phyloP scores from a whole-genome alignment of 2,329 filamentous ascomycete genomes.

The Scortechinia acanthostroma region DNA sequence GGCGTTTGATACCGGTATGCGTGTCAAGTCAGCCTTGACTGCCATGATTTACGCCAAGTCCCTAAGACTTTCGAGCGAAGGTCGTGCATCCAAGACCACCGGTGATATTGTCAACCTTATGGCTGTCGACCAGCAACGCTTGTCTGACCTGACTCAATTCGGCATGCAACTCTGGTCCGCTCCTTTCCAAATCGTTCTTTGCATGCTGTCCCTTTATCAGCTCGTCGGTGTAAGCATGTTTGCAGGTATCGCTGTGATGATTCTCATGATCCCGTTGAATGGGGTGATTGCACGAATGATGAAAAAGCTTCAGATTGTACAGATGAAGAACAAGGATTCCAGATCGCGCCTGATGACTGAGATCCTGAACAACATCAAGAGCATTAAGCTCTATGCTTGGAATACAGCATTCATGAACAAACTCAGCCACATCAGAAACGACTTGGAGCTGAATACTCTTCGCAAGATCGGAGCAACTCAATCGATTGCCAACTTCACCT shows the following conservation, averaged over 20 bases:
- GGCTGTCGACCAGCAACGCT: slow-evolving; percentile 68
- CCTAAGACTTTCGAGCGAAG: slow-evolving; percentile 64
- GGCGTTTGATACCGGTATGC: slow-evolving; percentile 71
- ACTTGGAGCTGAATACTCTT: slow-evolving; percentile 65
- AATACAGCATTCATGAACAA: slow-evolving; percentile 70
- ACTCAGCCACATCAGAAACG: slow-evolving; percentile 67
- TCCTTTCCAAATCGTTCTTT: slow-evolving; percentile 67
- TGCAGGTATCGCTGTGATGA: slow-evolving; percentile 67
- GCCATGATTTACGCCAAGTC: slow-evolving; percentile 67
- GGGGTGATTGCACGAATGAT: slow-evolving; percentile 65
- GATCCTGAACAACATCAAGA: slow-evolving; percentile 75
- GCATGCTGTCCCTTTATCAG: slow-evolving; percentile 68
- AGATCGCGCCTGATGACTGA: slow-evolving; percentile 69
- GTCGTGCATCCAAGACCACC: slow-evolving; percentile 61
- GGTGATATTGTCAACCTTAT: slow-evolving; percentile 76
- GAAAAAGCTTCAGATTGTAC: slow-evolving; percentile 65
- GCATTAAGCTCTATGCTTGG: slow-evolving; percentile 75
- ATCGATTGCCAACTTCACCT: slow-evolving; percentile 70
- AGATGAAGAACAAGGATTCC: slow-evolving; percentile 75
- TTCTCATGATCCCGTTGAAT: slow-evolving; percentile 71
- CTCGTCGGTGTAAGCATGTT: slow-evolving; percentile 68
- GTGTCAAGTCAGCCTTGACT: slow-evolving; percentile 63
- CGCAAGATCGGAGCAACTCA: slow-evolving; percentile 70
- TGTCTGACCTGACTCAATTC: slow-evolving; percentile 68
- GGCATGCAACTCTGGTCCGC: slow-evolving; percentile 70